Conservation (phyloP, 352 stramenopile genomes). For the Phytophthora foliorum region DNA sequence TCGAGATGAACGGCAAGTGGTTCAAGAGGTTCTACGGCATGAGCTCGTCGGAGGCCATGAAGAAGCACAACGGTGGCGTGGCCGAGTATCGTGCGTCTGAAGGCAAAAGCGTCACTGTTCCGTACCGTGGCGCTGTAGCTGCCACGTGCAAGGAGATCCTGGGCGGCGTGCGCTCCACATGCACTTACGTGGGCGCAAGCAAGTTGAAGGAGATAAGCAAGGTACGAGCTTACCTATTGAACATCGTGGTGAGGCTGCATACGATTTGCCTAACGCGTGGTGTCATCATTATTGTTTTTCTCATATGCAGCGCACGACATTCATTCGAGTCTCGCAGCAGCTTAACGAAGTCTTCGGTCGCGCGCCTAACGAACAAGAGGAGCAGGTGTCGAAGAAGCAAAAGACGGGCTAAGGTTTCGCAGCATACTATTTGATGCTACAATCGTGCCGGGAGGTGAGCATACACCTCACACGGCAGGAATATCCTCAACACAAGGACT, state of each 20-base stretch:
- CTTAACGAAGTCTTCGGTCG: conserved; percentile 93
- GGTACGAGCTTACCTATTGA: conserved; percentile 31
- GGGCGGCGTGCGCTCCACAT: conserved; percentile 92
- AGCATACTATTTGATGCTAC: not conserved
- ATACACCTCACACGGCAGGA: not conserved
- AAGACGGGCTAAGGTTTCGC: conserved; percentile 44
- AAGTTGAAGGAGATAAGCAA: conserved; percentile 94
- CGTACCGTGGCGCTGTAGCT: conserved; percentile 85
- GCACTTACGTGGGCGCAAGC: conserved; percentile 93
- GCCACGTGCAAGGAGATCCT: conserved; percentile 92
- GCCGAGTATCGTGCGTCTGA: conserved; percentile 93
- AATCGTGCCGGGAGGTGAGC: not conserved
- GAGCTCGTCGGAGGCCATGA: conserved; percentile 93
- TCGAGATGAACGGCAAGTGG: conserved; percentile 71
- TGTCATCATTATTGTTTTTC: not conserved
- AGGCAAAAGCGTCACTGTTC: conserved; percentile 93
- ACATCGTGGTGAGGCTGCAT: not conserved
- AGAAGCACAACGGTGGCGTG: conserved; percentile 92
- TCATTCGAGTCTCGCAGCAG: conserved; percentile 94
- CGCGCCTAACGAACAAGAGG: conserved; percentile 81
- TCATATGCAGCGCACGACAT: conserved; percentile 87
- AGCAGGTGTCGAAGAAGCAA: conserved; percentile 69
- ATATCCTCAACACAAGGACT: not conserved
- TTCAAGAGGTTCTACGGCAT: conserved; percentile 96
- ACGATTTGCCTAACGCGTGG: not conserved